Evolutionary conservation across 139 green algal species (phyloP).

Genomic region (Auxenochlorella pyrenoidosa): DNA sequence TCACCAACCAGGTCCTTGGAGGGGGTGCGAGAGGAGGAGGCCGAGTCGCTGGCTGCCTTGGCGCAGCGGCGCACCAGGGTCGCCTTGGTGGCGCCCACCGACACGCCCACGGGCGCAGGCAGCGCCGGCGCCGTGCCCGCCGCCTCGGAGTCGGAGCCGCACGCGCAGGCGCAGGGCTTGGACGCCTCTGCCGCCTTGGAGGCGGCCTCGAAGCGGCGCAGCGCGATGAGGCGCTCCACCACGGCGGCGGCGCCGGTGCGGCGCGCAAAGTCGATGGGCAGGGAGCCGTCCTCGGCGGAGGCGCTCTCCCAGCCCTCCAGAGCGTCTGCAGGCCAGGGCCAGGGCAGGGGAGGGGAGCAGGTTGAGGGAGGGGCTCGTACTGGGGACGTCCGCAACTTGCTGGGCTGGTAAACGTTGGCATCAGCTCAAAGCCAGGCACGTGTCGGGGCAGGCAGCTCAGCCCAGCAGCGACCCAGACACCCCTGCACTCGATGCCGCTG

Average conservation of each 20-base stretch:
- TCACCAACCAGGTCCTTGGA: conserved; percentile 5
- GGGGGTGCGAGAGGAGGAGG: conserved; percentile 19
- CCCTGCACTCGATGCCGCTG: too few relatives aligned
- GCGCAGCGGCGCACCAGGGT: neutral
- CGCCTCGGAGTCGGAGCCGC: neutral
- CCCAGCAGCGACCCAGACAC: too few relatives aligned
- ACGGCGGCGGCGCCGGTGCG: conserved; percentile 21
- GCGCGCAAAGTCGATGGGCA: conserved; percentile 47
- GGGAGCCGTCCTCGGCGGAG: conserved; percentile 44
- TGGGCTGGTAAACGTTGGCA: too few relatives aligned
- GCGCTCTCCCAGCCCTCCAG: conserved; percentile 39
- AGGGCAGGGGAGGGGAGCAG: neutral
- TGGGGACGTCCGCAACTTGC: too few relatives aligned
- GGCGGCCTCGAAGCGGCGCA: conserved; percentile 4
- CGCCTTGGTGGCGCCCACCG: neutral
- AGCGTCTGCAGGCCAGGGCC: conserved; percentile 1
- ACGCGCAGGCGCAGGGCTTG: neutral
- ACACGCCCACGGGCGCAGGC: neutral
- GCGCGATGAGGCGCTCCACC: conserved; percentile 41
- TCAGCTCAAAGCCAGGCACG: too few relatives aligned
- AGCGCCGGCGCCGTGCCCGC: neutral
- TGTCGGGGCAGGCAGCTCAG: neutral
- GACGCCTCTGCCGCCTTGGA: neutral
- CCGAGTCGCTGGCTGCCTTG: neutral
- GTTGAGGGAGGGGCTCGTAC: neutral